Base-by-base conservation (phyloP, 768 basidiomycete genomes). In the Amanita fuliginea region DNA sequence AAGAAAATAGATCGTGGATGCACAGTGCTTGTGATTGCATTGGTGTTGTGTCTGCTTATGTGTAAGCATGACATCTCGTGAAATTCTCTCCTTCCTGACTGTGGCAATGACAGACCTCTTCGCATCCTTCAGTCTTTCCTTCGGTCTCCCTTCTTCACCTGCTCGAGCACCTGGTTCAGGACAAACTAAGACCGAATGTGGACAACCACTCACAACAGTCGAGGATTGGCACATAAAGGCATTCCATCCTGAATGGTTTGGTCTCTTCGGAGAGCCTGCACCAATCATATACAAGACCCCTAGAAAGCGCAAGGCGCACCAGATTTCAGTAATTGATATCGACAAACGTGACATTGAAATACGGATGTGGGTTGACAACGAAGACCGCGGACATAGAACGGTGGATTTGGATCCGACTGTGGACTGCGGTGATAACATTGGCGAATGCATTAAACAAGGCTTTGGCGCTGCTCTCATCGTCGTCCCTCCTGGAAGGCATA, bases 321-420 rank as follows among this genome's bases (percentile, higher is more conserved):
- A 34, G 40, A 9, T 53, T 18, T 35, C 39, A 5, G 26, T 53
- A 18, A 33, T 53, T 0, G 51, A 53, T 37, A 34, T 48, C 16
- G 51, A 53, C 46, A 42, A 28, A 22, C 45, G 46, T 11, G 51
- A 53, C 22, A 42, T 48, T 8, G 34, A 42, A 26, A 34, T 53
- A 24, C 22, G 18, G n/a, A 41, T 53, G 24, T 47, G n/a, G 18
- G 16, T 53, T 18, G 51, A 53, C 28, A 39, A 52, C n/a, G 22
- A 47, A 47, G 45, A 37, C 6, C 24, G 19, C 19, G 45, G 41
- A 13, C 26, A 32, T n/a, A 35, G 49, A 37, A 34, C 33, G 19
- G 33, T 51, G 14, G 42, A 43, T 7, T 18, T 43, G 21, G 42
- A 51, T 10, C 14, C 21, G 7, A 51, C 41, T 8, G 49, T 44